phyloP scores from a whole-genome alignment of 768 basidiomycete genomes.

The Lactarius vividus region DNA sequence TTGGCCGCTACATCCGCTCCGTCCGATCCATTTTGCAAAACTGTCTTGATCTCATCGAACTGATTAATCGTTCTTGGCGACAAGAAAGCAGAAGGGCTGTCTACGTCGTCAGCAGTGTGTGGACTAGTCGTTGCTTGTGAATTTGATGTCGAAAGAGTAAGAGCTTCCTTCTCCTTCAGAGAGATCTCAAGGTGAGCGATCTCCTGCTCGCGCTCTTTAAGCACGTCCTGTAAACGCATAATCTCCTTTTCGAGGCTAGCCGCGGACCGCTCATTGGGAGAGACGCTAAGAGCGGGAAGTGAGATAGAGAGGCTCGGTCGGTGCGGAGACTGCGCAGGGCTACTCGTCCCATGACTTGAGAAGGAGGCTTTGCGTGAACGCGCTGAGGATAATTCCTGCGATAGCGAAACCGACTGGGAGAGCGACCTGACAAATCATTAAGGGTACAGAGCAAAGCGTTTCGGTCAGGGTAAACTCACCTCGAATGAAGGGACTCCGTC shows the following conservation, averaged over 20 bases:
- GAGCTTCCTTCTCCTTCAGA: slow-evolving; percentile 40
- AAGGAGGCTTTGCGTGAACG: slow-evolving; percentile 81
- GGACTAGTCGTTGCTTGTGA: slow-evolving; percentile 5
- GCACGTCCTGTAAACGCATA: slow-evolving; percentile 89
- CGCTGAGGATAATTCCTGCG: slow-evolving; percentile 92
- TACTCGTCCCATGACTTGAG: slow-evolving; percentile 73
- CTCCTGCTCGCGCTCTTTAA: slow-evolving; percentile 90
- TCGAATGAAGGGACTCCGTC: slow-evolving; percentile 83
- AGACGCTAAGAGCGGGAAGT: slow-evolving; percentile 40
- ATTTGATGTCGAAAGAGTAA: slow-evolving; percentile 3
- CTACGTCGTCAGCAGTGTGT: slow-evolving; percentile 16
- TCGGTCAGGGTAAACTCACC: slow-evolving; percentile 42
- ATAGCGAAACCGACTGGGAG: slow-evolving; percentile 92
- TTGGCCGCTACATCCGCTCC: slow-evolving; percentile 32
- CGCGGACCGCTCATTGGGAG: slow-evolving; percentile 66
- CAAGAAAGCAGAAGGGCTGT: slow-evolving; percentile 39
- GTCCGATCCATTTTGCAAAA: slow-evolving; percentile 49
- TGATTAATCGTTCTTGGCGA: slow-evolving; percentile 72
- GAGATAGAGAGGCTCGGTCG: slow-evolving; percentile 62
- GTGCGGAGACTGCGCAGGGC: slow-evolving; percentile 55
- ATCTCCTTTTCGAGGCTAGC: slow-evolving; percentile 91
- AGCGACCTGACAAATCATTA: slow-evolving; percentile 59
- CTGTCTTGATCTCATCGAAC: slow-evolving; percentile 71
- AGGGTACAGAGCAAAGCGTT: slow-evolving; percentile 16
- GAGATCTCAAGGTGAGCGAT: slow-evolving; percentile 69